Conservation (phyloP, 805 yeast genomes). For the Ogataea trehalophila region DNA sequence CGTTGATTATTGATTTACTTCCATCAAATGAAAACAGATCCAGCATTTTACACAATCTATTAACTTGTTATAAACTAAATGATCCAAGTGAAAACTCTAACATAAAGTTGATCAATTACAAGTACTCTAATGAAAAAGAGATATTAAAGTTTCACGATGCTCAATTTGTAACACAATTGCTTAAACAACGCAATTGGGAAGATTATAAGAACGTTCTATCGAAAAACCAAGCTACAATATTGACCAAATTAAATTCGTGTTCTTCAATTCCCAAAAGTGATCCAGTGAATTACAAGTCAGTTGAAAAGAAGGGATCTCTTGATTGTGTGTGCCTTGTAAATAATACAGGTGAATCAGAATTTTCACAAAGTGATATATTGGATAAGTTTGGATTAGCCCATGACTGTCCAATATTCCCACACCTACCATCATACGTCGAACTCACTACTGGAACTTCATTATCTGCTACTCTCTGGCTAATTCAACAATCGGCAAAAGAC, state of each 20-base stretch:
- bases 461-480: constrained; percentile 38
- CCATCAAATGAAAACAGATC: constrained; percentile 55
- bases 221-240: constrained; percentile 4
- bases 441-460: constrained; percentile 55
- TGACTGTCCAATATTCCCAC: constrained; percentile 64
- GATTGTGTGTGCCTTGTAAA: constrained; percentile 2
- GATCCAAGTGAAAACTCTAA: background rate
- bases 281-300: background rate
- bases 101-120: constrained; percentile 26
- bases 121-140: constrained; percentile 32
- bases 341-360: constrained; percentile 1
- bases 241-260: constrained; percentile 4
- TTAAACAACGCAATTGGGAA: constrained; percentile 22
- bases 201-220: constrained; percentile 18
- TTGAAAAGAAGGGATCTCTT: background rate
- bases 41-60: constrained; percentile 37
- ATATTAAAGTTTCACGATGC: constrained; percentile 46
- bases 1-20: constrained; percentile 33
- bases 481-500: constrained; percentile 5
- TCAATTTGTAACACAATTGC: constrained; percentile 37
- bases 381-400: constrained; percentile 44
- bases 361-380: constrained; percentile 16
- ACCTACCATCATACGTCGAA: constrained; percentile 43
- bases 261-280: background rate
- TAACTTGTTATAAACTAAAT: constrained; percentile 37